phyloP scores from a whole-genome alignment of 2,329 filamentous ascomycete genomes.

The Didymella arachidicola region DNA sequence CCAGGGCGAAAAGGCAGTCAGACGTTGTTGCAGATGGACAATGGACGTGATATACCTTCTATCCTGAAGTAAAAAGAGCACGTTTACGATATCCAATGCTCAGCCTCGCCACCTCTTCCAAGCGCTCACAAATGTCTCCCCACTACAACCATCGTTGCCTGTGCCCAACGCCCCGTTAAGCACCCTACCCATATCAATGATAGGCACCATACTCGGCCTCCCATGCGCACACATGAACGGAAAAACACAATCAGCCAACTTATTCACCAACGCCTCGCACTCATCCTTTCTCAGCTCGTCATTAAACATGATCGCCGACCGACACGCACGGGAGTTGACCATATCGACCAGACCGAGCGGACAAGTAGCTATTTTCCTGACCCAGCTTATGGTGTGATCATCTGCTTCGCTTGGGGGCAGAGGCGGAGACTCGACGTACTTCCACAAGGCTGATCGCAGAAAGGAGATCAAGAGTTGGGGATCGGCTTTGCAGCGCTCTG shows the following conservation, averaged over 20 bases:
- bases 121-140: background rate
- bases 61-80: too few relatives aligned
- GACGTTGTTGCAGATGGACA: too few relatives aligned
- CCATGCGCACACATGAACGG: conserved; percentile 89
- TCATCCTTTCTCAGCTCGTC: conserved; percentile 67
- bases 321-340: conserved; percentile 77
- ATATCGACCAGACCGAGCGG: conserved; percentile 79
- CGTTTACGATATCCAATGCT: background rate
- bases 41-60: too few relatives aligned
- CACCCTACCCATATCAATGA: conserved; percentile 38
- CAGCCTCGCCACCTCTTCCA: conserved; percentile 17
- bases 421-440: conserved; percentile 47
- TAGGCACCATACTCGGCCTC: conserved; percentile 59
- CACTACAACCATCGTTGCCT: background rate
- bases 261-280: conserved; percentile 65
- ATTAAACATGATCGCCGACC: conserved; percentile 88
- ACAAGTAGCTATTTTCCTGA: conserved; percentile 70
- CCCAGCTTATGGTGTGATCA: conserved; percentile 57
- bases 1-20: too few relatives aligned
- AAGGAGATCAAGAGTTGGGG: conserved; percentile 76
- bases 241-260: conserved; percentile 70
- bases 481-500: conserved; percentile 76
- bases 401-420: conserved; percentile 6
- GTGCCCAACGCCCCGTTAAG: too few relatives aligned
- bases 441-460: conserved; percentile 78